A percentile compares a stretch with the other conserved stretches of the same genome.
Evolutionary conservation across 1,284 basidiomycete species (phyloP).

Genomic region (Rhodofomes roseus): DNA sequence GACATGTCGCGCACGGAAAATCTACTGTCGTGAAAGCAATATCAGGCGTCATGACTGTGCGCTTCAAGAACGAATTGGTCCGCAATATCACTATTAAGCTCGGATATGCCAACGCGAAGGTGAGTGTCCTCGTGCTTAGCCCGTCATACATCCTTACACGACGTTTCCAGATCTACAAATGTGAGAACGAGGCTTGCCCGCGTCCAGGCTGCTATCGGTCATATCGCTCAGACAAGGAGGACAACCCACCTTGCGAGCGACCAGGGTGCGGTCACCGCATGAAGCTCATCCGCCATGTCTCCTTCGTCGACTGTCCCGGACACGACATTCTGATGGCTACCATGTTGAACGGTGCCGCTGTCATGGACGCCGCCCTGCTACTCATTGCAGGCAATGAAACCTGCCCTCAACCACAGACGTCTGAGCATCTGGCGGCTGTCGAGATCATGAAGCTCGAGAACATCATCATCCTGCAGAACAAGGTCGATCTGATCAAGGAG

Average conservation of each 20-base stretch:
- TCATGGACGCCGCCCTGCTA: conserved; percentile 97
- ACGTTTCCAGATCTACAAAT: conserved; percentile 87
- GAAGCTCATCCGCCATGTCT: conserved; percentile 92
- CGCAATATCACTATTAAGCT: conserved; percentile 99
- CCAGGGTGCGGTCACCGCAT: conserved; percentile 89
- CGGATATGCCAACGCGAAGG: conserved; percentile 98
- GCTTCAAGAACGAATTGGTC: conserved; percentile 98
- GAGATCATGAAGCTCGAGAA: conserved; percentile 99
- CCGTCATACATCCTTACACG: background rate
- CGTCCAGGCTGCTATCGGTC: conserved; percentile 93
- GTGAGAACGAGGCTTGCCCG: conserved; percentile 89
- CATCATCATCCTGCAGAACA: conserved; percentile 98
- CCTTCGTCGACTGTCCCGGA: conserved; percentile 95
- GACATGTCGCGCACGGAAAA: conserved; percentile 98
- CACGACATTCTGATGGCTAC: conserved; percentile 99
- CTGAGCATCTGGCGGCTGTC: conserved; percentile 96
- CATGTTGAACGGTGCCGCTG: conserved; percentile 99
- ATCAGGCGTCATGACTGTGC: conserved; percentile 97
- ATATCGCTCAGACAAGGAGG: conserved; percentile 93
- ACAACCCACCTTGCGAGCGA: conserved; percentile 89
- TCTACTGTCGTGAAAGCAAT: conserved; percentile 99
- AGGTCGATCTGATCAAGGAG: conserved; percentile 95
- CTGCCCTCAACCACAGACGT: conserved; percentile 98
- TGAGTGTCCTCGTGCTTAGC: conserved; percentile 34
- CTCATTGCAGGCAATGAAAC: conserved; percentile 97